Percentiles rank a stretch among this genome's conserved stretches.
Conservation (phyloP, 2,329 filamentous ascomycete species). For the Aspergillus melleus region DNA sequence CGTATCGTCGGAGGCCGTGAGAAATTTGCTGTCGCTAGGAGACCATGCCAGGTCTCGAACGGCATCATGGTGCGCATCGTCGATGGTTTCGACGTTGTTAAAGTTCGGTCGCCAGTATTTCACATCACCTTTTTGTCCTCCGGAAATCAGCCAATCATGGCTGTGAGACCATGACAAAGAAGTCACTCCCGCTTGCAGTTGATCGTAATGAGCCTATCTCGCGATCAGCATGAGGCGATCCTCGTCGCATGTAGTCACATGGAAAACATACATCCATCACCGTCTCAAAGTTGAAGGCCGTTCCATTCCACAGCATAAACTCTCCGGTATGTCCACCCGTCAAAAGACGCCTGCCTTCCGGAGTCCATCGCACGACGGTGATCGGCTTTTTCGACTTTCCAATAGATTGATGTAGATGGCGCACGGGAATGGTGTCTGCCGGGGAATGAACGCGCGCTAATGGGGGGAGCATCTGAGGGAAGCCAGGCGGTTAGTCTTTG, state of each 20-base stretch:
- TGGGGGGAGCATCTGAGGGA: conserved; percentile 77
- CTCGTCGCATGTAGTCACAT: not conserved
- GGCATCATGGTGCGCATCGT: conserved; percentile 81
- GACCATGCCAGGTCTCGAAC: conserved; percentile 91
- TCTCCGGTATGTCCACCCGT: conserved; percentile 96
- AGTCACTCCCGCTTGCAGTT: conserved; percentile 46
- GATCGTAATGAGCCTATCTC: conserved; percentile 69
- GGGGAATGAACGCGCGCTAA: conserved; percentile 71
- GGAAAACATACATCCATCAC: conserved; percentile 74
- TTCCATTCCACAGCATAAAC: conserved; percentile 98
- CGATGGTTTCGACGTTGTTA: conserved; percentile 93
- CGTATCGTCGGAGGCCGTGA: conserved; percentile 92
- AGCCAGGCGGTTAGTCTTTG: conserved; percentile 12
- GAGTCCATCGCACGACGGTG: conserved; percentile 96
- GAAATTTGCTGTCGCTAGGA: conserved; percentile 92
- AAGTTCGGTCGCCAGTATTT: conserved; percentile 99
- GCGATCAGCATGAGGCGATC: conserved; percentile 12
- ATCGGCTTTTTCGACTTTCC: conserved; percentile 98
- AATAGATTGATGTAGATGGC: conserved; percentile 93
- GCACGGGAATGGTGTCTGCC: conserved; percentile 87
- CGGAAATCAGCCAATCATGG: conserved; percentile 95
- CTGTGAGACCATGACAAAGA: conserved; percentile 76
- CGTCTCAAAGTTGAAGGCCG: conserved; percentile 98
- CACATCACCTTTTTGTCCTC: conserved; percentile 89
- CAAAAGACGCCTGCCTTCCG: conserved; percentile 85